Evolutionary conservation across 2,329 filamentous ascomycete genomes (phyloP).

Genomic region (Rutstroemia sp.): DNA sequence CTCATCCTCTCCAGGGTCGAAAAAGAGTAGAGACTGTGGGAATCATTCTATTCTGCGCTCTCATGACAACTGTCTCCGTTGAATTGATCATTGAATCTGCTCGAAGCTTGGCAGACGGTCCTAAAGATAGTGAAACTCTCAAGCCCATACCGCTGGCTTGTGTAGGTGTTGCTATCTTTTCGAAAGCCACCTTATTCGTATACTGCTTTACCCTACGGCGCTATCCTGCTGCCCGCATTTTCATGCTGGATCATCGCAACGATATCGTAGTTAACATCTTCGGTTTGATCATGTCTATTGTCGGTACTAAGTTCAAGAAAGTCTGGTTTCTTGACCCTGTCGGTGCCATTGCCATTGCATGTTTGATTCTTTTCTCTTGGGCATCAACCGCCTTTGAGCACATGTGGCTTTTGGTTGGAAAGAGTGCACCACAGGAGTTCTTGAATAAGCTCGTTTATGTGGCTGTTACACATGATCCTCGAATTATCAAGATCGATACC

Average conservation of each 20-base stretch:
- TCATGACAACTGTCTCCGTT: constrained; percentile 88
- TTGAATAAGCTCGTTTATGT: constrained; percentile 96
- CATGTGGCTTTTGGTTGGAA: constrained; percentile 85
- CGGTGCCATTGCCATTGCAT: constrained; percentile 78
- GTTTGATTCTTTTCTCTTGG: constrained; percentile 76
- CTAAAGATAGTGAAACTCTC: constrained; percentile 42
- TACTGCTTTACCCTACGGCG: constrained; percentile 90
- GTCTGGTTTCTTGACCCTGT: constrained; percentile 90
- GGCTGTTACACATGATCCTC: constrained; percentile 81
- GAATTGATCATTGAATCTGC: constrained; percentile 87
- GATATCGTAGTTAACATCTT: constrained; percentile 96
- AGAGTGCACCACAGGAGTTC: constrained; percentile 75
- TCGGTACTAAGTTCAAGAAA: constrained; percentile 67
- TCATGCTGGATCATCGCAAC: constrained; percentile 97
- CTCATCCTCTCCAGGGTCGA: constrained; percentile 1
- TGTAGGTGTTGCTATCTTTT: constrained; percentile 64
- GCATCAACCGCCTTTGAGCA: constrained; percentile 77
- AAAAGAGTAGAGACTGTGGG: constrained; percentile 83
- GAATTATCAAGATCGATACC: constrained; percentile 83
- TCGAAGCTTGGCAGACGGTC: constrained; percentile 54
- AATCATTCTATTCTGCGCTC: constrained; percentile 92
- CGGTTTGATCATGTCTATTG: constrained; percentile 84
- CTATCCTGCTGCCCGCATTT: constrained; percentile 83
- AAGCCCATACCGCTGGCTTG: constrained; percentile 77
- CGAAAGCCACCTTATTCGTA: constrained; percentile 76